A percentile compares a stretch with the other conserved stretches of the same genome.
phyloP scores from a whole-genome alignment of 2,329 filamentous ascomycete species.

The Penicillium sp. region DNA sequence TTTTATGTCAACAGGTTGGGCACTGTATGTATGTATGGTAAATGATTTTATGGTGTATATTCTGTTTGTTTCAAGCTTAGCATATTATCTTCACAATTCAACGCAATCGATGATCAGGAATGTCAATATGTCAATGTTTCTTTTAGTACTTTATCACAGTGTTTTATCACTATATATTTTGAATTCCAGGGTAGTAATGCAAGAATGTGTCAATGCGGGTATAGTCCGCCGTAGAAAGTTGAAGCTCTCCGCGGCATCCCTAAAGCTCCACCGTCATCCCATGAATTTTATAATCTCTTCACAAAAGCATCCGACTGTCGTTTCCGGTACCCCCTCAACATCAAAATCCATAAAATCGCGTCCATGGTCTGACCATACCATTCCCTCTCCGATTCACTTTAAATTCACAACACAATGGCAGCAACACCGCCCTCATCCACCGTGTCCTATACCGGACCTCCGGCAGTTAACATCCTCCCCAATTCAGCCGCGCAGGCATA shows the following conservation, averaged over 20 bases:
- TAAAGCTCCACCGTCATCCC: neutral
- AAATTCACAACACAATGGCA: neutral
- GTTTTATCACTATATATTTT: neutral
- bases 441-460: conserved; percentile 20
- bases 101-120: neutral
- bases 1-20: neutral
- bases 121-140: too few species aligned
- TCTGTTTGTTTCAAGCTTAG: neutral
- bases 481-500: conserved; percentile 51
- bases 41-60: conserved; percentile 6
- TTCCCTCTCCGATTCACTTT: neutral
- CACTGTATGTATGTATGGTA: conserved; percentile 6
- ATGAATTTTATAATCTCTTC: neutral
- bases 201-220: neutral
- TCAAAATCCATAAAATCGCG: neutral
- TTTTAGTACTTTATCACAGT: too few species aligned
- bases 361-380: neutral
- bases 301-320: neutral
- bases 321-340: neutral
- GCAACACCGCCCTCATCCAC: conserved; percentile 2
- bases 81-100: neutral
- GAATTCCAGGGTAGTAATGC: too few species aligned
- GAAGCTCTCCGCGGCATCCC: neutral
- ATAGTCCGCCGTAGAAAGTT: neutral
- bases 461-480: conserved; percentile 46